Evolutionary conservation across 495 filamentous ascomycete genomes (phyloP).

Genomic region (Staphylotrichum longicolle): DNA sequence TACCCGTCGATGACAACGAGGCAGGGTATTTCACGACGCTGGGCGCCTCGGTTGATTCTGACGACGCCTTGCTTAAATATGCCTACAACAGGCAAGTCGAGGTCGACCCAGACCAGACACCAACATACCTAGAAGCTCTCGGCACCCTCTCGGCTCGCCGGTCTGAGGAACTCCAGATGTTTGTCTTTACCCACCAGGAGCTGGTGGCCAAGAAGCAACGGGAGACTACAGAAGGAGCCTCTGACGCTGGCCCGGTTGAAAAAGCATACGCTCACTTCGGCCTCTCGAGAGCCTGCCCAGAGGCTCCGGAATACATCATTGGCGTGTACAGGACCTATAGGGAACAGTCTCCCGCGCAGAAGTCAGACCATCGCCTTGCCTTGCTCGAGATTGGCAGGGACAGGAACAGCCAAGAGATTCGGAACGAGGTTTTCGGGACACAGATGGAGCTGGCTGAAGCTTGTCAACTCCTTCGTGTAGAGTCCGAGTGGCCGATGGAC

Average conservation of each 20-base stretch:
- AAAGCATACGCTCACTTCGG: constrained; percentile 29
- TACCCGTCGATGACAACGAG: constrained; percentile 10
- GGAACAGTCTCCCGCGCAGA: constrained; percentile 28
- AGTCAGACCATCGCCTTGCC: constrained; percentile 21
- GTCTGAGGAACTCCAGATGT: constrained; percentile 29
- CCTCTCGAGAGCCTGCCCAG: constrained; percentile 14
- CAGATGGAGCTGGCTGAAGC: constrained; percentile 27
- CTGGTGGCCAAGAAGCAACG: constrained; percentile 6
- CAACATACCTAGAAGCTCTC: constrained; percentile 27
- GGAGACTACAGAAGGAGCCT: background rate
- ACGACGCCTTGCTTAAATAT: constrained; percentile 29
- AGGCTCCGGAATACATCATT: constrained; percentile 17
- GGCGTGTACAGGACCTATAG: constrained; percentile 25
- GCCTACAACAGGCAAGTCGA: constrained; percentile 31
- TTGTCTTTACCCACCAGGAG: constrained; percentile 22
- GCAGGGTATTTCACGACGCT: constrained; percentile 15
- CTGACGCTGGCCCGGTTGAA: constrained; percentile 1
- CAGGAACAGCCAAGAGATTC: constrained; percentile 19
- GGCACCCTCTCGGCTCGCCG: constrained; percentile 21
- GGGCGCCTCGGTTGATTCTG: constrained; percentile 24
- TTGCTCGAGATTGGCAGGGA: constrained; percentile 31
- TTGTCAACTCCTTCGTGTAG: constrained; percentile 19
- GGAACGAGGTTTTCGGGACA: constrained; percentile 15
- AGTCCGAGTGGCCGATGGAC: constrained; percentile 24
- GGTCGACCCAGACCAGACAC: constrained; percentile 18